Evolutionary conservation across 768 basidiomycete genomes (phyloP), one percentile per base, ranked within the genome.

Genomic region (Hygrocybe punicea): DNA sequence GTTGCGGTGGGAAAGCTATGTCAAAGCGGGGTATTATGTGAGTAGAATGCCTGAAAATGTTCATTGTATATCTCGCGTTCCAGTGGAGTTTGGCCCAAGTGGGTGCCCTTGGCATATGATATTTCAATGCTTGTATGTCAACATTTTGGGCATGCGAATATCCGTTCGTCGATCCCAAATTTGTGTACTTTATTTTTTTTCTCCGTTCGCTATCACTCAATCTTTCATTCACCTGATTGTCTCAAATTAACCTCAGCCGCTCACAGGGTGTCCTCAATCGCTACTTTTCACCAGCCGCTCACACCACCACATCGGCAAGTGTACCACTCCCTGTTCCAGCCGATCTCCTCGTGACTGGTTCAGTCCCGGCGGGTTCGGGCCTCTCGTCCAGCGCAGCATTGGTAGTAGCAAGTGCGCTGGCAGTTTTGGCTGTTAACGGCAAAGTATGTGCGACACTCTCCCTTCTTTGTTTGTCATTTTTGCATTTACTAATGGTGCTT

Each of bases 371-470:
- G 2, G 94, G 93, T 0, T 88, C 90, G 0, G 93, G 94, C 1
- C 74, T 96, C 4, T 92, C 89, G 6, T 92, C 89, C 3, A 92
- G 89, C 60, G 90, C 91, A 0, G 93, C 93, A 0, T 88, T 96
- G 84, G 91, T 93, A 34, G 91, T 95, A 21, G 89, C 90, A 0
- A 90, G 89, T 39, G 88, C 91, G 0, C 75, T 95, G 29, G 83
- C 87, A 0, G 91, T 94, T 67, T 73, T 94, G 24, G 85, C 85
- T 6, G 83, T 86, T 42, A 93, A 94, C 59, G 82, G 82, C 52
- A 85, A 91, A 66, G 81, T 79, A 60, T n/a, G 61, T 33, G 23
- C 16, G 19, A n/a, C n/a, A n/a, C n/a, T n/a, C 8, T 1, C 13
- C 9, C 19, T 47, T 29, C 3, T 55, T 1, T 37, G 33, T 24